Percentiles rank a stretch among this genome's conserved stretches.
These are phyloP conservation scores for Tolypocladium album DNA, from an alignment of 2,329 filamentous ascomycete genomes.

Conservation along the genomic window DNA sequence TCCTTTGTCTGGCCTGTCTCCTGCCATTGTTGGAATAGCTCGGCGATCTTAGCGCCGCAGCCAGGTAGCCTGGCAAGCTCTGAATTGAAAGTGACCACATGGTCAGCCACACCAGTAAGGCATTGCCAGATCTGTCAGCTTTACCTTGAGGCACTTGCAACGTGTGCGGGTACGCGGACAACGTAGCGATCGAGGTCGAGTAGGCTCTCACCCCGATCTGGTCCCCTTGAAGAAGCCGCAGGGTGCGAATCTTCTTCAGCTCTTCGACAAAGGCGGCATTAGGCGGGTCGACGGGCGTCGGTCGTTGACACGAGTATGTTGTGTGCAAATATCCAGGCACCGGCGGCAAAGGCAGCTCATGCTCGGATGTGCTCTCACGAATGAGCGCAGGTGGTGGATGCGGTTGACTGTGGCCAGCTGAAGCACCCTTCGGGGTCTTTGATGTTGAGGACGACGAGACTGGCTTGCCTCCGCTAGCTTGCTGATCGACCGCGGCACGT, in stretches of 20 bases:
- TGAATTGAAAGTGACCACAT: constrained; percentile 7
- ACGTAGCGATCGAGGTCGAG: constrained; percentile 70
- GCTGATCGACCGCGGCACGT: constrained; percentile 10
- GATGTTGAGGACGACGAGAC: background rate
- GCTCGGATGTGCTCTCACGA: constrained; percentile 67
- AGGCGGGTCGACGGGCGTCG: constrained; percentile 56
- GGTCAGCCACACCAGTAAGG: background rate
- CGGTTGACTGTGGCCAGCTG: background rate
- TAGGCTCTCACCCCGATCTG: constrained; percentile 77
- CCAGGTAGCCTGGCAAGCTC: constrained; percentile 56
- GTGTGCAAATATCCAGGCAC: constrained; percentile 55
- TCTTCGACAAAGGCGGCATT: constrained; percentile 67
- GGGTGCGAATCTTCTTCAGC: constrained; percentile 62
- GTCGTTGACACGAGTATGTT: constrained; percentile 69
- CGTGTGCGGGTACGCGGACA: constrained; percentile 66
- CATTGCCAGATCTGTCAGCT: background rate
- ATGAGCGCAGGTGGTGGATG: constrained; percentile 32
- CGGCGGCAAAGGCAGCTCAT: constrained; percentile 54
- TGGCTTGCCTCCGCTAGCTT: background rate
- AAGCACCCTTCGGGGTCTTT: background rate
- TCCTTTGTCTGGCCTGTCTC: constrained; percentile 50
- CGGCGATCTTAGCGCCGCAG: constrained; percentile 69
- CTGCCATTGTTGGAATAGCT: constrained; percentile 67
- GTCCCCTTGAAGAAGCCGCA: constrained; percentile 62
- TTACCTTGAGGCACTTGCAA: constrained; percentile 31